Evolutionary conservation across 176 grass and related monocot genomes (phyloP).

Genomic region (Carex pumila): DNA sequence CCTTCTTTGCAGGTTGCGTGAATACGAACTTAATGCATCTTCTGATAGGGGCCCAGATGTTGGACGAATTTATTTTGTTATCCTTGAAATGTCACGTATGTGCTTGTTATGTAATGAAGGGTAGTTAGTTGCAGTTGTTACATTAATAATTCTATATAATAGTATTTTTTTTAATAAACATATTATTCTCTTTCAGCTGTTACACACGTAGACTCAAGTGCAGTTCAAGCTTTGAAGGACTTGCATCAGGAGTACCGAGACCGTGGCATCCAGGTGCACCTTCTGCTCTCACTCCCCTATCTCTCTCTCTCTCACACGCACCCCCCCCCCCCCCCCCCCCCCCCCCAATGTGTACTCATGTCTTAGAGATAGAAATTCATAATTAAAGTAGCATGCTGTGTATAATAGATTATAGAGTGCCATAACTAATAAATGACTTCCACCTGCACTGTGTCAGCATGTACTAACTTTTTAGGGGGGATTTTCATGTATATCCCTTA

Average conservation of each 20-base stretch:
- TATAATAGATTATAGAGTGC: not conserved
- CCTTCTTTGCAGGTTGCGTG: slow-evolving; percentile 54
- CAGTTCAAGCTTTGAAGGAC: slow-evolving; percentile 94
- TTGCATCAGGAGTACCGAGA: slow-evolving; percentile 78
- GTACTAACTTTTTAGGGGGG: too few relatives aligned
- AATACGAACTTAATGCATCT: slow-evolving; percentile 76
- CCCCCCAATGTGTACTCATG: not conserved
- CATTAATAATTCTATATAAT: not conserved
- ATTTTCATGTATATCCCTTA: too few relatives aligned
- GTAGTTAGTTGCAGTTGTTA: not conserved
- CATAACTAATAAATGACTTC: not conserved
- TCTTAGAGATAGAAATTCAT: not conserved
- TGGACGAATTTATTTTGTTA: slow-evolving; percentile 76
- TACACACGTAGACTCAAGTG: slow-evolving; percentile 90
- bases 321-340: too few relatives aligned
- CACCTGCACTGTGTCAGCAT: not conserved
- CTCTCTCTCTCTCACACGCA: not conserved
- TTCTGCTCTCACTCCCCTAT: not conserved
- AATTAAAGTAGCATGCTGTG: not conserved
- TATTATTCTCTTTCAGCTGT: slow-evolving; percentile 47
- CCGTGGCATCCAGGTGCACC: slow-evolving; percentile 63
- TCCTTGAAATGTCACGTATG: slow-evolving; percentile 98
- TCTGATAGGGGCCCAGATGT: slow-evolving; percentile 62
- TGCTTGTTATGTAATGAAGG: slow-evolving; percentile 10
- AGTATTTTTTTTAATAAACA: not conserved